phyloP scores from a whole-genome alignment of 2,329 filamentous ascomycete species.

The Rachicladosporium sp. region DNA sequence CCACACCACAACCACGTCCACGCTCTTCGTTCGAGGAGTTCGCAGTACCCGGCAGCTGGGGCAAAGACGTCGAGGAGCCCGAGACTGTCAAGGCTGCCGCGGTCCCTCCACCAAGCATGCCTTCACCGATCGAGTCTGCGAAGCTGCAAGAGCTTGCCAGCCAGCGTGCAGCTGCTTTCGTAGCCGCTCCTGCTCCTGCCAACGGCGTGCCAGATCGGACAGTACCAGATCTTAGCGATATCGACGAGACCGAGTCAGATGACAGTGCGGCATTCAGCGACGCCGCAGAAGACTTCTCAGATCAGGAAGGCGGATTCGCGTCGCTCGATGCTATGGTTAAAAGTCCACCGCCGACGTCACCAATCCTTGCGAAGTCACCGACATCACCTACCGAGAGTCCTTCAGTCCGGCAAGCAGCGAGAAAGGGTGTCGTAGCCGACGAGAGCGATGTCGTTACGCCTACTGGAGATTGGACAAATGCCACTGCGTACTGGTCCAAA shows the following conservation, averaged over 20 bases:
- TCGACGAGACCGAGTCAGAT: slow-evolving; percentile 26
- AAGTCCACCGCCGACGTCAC: slow-evolving; percentile 33
- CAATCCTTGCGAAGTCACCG: too few relatives aligned
- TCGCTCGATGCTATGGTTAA: slow-evolving; percentile 63
- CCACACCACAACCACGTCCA: slow-evolving; percentile 3
- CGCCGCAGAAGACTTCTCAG: slow-evolving; percentile 60
- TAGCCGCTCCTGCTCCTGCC: not conserved
- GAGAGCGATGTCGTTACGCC: slow-evolving; percentile 2
- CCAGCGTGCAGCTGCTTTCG: not conserved
- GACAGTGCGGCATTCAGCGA: slow-evolving; percentile 58
- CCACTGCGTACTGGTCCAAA: slow-evolving; percentile 58
- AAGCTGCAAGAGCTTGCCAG: not conserved
- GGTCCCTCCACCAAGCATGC: not conserved
- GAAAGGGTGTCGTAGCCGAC: not conserved
- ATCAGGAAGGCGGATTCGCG: slow-evolving; percentile 56
- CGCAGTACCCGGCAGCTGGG: slow-evolving; percentile 17
- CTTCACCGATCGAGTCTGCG: not conserved
- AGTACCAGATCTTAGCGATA: slow-evolving; percentile 5
- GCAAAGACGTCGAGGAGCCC: not conserved
- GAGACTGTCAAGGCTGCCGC: not conserved
- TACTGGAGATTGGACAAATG: slow-evolving; percentile 49
- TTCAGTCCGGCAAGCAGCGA: slow-evolving; percentile 3
- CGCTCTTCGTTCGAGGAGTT: slow-evolving; percentile 13
- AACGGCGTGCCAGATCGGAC: not conserved
- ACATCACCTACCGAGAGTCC: slow-evolving; percentile 15